Evolutionary conservation across 1,139 yeast genomes (phyloP), one percentile per base, ranked within the genome.

Genomic region (Lodderomyces elongisporus): DNA sequence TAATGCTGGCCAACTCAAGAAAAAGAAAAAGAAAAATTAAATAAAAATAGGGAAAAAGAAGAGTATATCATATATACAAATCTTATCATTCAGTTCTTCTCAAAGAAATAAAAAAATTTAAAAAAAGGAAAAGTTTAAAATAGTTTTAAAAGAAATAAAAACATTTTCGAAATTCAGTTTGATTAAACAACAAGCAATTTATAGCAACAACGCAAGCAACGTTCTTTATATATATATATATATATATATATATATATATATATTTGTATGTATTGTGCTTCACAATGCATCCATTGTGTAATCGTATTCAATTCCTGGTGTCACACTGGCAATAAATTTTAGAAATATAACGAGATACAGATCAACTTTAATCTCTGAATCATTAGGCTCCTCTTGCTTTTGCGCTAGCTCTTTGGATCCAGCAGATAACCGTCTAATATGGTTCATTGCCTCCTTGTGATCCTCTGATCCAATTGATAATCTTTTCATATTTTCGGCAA

Each of bases 241-340:
- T 18, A 18, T 18, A 18, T 18, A 18, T 18, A 18, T 18, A 18
- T 18, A 18, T 18, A 18, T 18, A 18, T 18, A 18, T 18, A 18
- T 18, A n/a, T n/a, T n/a, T n/a, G n/a, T n/a, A n/a, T n/a, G n/a
- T n/a, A n/a, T n/a, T n/a, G n/a, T n/a, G n/a, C n/a, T 4, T 56
- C 56, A 79, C 50, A 81, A 67, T 3, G 87, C 91, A 54, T 87
- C 89, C 96, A 89, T 91, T 25, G 97, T 89, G 55, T 88, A 88
- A 51, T 91, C 98, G 57, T 89, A 93, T 58, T 89, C 96, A 37
- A 91, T 88, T 9, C 96, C 96, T 0, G 99, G 99, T 2, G 95
- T 89, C 10, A 93, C 97, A 61, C 96, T 85, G 10, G 97, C 85
- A 37, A 91, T 89, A 50, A 91, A 91, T 58, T 93, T 93, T 49